Evolutionary conservation across 371 early-diverging fungal species (phyloP), one percentile per base, ranked within the genome.

Genomic region (Apophysomyces sp.): DNA sequence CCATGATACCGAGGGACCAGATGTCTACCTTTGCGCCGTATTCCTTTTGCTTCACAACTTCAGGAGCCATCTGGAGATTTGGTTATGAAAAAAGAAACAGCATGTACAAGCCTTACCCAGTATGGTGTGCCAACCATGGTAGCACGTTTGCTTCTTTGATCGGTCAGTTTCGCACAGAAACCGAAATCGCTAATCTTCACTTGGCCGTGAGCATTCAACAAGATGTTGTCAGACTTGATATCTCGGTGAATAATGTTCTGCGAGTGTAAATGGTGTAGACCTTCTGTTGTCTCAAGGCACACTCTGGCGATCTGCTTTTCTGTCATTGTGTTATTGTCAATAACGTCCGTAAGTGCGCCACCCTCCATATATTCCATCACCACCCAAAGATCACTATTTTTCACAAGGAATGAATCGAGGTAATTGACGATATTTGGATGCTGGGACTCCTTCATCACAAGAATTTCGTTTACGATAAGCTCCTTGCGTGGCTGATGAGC

Each of bases 351-450:
- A 69, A 98, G 78, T 11, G 97, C 88, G 51, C 98, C 98, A 49
- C 96, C 98, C 76, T 97, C 97, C 98, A 98, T 98, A 74, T 90
- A 95, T 81, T 98, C 98, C 96, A 98, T 96, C 27, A 98, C 91
- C 12, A 98, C 96, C 98, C 98, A 98, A 52, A 98, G 81, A 30
- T 97, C 97, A 52, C 76, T 77, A 61, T 81, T 82, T 62, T 83
- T 86, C 53, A 94, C 86, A 61, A 98, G 74, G 84, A 91, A 98
- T 2, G 92, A 83, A 74, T 97, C 97, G 34, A 96, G 78, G 69
- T 87, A 97, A 78, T 95, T 95, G 75, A 98, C 96, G 74, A 98
- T 95, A 77, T 98, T 98, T 57, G 90, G 89, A 76, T 98, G 97
- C 51, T 89, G 91, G 8, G 92, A 89, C 74, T 95, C 97, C 73